Evolutionary conservation across 805 yeast species (phyloP), one percentile per base, ranked within the genome.

Genomic region (Schwanniomyces vanrijiae): DNA sequence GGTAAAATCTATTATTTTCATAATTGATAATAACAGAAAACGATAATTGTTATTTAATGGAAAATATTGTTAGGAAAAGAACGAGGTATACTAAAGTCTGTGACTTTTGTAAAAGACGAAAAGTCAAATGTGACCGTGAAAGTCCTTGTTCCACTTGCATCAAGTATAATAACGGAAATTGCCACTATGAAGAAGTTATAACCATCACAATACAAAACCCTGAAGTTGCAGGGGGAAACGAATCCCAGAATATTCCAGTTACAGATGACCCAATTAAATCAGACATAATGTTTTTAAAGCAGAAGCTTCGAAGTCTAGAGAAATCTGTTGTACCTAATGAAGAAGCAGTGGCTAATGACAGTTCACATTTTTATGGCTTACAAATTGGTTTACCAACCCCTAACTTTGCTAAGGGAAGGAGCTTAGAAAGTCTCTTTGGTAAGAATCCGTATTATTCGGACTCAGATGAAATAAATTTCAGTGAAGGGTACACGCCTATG

Each of bases 71-170:
- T 9, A 24, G 45, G 48, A 64, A 60, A 42, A 48, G 72, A 34
- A 55, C 56, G 42, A 58, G 73, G 47, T 45, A 57, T n/a, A 57
- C 71, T 20, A 60, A 65, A 21, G 70, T 65, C 42, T 71, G 76
- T 51, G 58, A 56, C 37, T 67, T 64, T 44, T 71, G 76, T 54
- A 64, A 64, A 48, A 55, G 54, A 40, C 52, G 75, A 28, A 71
- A 71, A 48, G 70, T 69, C 39, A 67, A 61, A 41, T 71, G 76
- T 56, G 73, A 71, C 51, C 55, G 65, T 26, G 64, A 61, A 8
- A 52, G 57, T 39, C 75, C 75, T 2, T 71, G 76, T 44, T 56
- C 65, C 19, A 52, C 70, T 11, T 71, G 76, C 52, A 47, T 61
- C 16, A 65, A 59, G 42, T 64, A 65, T 43, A 52, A 55, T 3